Evolutionary conservation across 306 rosid genomes (phyloP).

Genomic region (Cicer pinnatifidum): DNA sequence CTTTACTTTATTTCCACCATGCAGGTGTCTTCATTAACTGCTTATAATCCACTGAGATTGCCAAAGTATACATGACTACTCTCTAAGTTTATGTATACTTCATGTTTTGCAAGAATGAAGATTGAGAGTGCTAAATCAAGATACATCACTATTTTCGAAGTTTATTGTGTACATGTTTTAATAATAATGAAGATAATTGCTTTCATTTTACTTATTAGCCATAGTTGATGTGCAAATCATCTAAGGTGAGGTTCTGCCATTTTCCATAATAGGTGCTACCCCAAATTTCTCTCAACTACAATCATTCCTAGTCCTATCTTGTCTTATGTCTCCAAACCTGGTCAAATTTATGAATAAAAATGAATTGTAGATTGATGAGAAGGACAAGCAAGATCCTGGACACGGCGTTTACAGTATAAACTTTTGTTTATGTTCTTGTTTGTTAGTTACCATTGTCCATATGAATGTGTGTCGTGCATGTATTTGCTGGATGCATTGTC

Average conservation of each 20-base stretch:
- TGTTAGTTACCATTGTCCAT: conserved; percentile 28
- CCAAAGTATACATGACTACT: conserved; percentile 1
- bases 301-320: background rate
- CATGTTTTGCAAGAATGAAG: background rate
- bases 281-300: background rate
- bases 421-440: conserved; percentile 21
- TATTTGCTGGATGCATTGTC: conserved; percentile 19
- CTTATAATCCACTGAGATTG: conserved; percentile 25
- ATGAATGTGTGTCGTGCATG: background rate
- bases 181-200: conserved; percentile 32
- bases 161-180: background rate
- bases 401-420: conserved; percentile 1
- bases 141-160: background rate
- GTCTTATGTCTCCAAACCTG: background rate
- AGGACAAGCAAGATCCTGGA: conserved; percentile 21
- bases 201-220: conserved; percentile 3
- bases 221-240: conserved; percentile 12
- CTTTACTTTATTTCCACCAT: conserved; percentile 32
- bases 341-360: conserved; percentile 5
- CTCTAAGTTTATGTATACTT: background rate
- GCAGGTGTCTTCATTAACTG: conserved; percentile 29
- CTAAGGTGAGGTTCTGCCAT: background rate
- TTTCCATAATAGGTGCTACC: background rate
- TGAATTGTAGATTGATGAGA: conserved; percentile 18
- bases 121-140: background rate